Evolutionary conservation across 169 alveolate species (phyloP).

Genomic region (Toxoplasma gondii): DNA sequence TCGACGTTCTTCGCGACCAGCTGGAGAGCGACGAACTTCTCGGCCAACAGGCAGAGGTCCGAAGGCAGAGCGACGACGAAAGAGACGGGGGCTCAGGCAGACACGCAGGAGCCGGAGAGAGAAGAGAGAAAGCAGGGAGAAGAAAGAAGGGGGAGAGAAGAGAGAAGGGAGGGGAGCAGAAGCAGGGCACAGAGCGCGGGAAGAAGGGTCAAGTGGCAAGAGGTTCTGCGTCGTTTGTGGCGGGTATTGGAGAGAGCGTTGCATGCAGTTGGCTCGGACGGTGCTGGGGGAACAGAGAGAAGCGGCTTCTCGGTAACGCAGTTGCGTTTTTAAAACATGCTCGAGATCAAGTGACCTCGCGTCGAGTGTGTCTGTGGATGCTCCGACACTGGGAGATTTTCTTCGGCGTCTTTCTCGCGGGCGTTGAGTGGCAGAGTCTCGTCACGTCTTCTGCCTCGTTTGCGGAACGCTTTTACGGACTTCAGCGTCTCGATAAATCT

Average conservation of each 20-base stretch:
- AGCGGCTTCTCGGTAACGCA: neutral
- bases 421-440: slow-evolving; percentile 53
- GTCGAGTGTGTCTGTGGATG: neutral
- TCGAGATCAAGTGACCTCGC: neutral
- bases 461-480: slow-evolving; percentile 52
- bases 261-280: neutral
- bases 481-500: slow-evolving; percentile 36
- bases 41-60: neutral
- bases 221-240: neutral
- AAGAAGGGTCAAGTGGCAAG: neutral
- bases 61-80: neutral
- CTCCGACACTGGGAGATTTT: slow-evolving; percentile 48
- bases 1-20: neutral
- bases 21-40: neutral
- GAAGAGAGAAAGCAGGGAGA: slow-evolving; percentile 3
- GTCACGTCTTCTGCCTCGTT: slow-evolving; percentile 43
- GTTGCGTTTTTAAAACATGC: neutral
- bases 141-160: neutral
- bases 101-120: neutral
- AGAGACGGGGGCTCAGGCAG: neutral
- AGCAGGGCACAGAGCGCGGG: neutral
- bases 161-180: neutral
- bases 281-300: no score
- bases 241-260: neutral
- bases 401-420: slow-evolving; percentile 37